phyloP scores from a whole-genome alignment of 306 rosid genomes.

The Heteromeles arbutifolia region DNA sequence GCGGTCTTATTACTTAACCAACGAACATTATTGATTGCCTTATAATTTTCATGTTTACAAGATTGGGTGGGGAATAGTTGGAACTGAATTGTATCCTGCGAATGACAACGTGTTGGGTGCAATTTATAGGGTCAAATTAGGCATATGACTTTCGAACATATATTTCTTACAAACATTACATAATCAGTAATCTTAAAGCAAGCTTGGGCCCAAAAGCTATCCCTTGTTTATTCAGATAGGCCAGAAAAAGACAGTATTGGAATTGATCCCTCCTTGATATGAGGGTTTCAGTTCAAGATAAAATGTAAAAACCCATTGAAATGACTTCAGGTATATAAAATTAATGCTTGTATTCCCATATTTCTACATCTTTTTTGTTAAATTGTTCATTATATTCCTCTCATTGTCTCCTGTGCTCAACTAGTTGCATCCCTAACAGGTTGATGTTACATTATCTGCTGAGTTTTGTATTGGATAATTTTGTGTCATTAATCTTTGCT shows the following conservation, averaged over 20 bases:
- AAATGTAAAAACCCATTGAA: background rate
- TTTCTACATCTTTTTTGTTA: background rate
- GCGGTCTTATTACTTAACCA: background rate
- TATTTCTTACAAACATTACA: background rate
- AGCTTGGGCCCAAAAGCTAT: background rate
- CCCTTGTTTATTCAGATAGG: background rate
- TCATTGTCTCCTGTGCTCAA: background rate
- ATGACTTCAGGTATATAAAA: background rate
- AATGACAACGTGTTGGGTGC: background rate
- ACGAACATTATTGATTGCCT: background rate
- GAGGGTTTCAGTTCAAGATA: background rate
- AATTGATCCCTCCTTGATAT: background rate
- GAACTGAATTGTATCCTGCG: background rate
- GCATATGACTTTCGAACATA: background rate
- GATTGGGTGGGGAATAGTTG: background rate
- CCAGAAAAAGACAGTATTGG: too few relatives aligned
- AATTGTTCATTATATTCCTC: background rate
- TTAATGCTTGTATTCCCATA: background rate
- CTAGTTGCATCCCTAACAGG: constrained; percentile 1
- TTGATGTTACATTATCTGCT: background rate
- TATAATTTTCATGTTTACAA: background rate
- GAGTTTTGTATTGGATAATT: background rate
- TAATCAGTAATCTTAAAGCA: background rate
- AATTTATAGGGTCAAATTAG: background rate
- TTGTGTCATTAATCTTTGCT: background rate